Conservation (phyloP, 2,329 filamentous ascomycete species). For the Aspergillus clavatus region DNA sequence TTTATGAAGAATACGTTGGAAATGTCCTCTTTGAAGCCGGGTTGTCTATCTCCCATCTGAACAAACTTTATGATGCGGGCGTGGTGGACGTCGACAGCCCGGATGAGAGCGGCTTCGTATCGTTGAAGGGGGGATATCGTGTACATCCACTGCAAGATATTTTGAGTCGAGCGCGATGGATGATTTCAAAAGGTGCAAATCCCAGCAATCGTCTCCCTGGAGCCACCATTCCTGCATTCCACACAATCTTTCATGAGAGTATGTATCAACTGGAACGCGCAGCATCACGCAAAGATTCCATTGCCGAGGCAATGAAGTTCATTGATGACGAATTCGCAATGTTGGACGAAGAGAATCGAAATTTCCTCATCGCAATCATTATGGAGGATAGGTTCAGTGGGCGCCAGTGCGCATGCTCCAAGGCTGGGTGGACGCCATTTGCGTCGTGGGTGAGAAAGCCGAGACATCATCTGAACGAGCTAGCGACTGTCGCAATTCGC, state of each 20-base stretch:
- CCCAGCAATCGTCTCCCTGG: background rate
- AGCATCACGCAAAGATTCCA: too few species aligned
- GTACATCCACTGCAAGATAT: background rate
- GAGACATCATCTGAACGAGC: too few species aligned
- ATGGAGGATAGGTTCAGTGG: background rate
- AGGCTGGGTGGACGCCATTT: background rate
- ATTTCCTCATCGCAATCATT: background rate
- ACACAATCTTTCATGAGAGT: background rate
- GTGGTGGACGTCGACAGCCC: background rate
- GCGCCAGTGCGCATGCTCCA: background rate
- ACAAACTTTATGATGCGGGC: background rate
- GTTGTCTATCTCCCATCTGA: background rate
- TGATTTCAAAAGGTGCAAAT: background rate
- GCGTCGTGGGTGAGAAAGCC: background rate
- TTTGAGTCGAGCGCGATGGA: background rate
- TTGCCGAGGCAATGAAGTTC: background rate
- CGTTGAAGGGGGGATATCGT: background rate
- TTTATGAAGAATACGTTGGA: too few species aligned
- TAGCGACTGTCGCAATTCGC: too few species aligned
- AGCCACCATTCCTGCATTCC: background rate
- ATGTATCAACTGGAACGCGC: too few species aligned
- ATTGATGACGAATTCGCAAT: background rate
- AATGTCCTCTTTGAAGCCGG: too few species aligned
- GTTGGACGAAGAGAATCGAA: background rate
- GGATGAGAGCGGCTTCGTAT: background rate